phyloP scores from a whole-genome alignment of 495 filamentous ascomycete species.

The Penicillium odoratum region DNA sequence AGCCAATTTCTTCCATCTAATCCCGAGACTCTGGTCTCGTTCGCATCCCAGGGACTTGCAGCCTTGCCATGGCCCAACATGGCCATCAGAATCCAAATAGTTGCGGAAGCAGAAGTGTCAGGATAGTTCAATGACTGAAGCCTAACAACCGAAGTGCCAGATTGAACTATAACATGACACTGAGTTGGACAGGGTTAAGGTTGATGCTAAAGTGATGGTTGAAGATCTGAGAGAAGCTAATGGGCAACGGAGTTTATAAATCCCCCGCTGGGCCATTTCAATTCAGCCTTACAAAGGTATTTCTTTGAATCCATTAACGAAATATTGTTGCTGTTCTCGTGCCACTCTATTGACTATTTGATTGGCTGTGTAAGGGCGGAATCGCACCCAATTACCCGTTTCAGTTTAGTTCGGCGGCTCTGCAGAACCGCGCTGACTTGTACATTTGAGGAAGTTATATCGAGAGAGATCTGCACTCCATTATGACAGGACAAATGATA shows the following conservation, averaged over 20 bases:
- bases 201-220: background rate
- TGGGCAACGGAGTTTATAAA: background rate
- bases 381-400: background rate
- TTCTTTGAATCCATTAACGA: background rate
- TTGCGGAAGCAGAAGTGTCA: no score
- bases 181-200: background rate
- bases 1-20: background rate
- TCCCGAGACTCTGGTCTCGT: background rate
- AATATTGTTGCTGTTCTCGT: background rate
- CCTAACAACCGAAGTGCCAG: no score
- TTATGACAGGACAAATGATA: no score
- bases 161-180: background rate
- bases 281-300: background rate
- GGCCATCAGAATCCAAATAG: no score
- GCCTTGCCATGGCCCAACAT: no score
- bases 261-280: background rate
- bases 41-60: background rate
- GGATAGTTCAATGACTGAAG: no score
- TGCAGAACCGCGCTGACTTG: background rate
- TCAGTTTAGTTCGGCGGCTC: background rate
- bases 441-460: background rate
- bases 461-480: background rate
- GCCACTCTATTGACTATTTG: background rate
- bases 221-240: background rate
- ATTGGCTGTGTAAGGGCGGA: background rate